Evolutionary conservation across 2,329 filamentous ascomycete species (phyloP).

Genomic region (Allantophomopsis lycopodina): DNA sequence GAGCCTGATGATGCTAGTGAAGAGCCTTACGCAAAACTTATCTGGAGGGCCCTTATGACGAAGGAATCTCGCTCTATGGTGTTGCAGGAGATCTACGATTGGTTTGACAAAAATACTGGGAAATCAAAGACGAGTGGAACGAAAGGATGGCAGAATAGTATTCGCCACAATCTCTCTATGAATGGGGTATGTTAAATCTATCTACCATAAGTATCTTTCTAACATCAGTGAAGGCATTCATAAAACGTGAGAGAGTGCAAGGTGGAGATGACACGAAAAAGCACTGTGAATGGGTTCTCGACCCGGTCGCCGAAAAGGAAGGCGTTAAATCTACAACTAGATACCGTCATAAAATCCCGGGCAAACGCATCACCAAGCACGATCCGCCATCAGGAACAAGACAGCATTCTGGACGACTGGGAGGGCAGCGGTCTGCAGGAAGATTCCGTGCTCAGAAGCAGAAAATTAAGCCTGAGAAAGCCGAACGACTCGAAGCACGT

Average conservation of each 20-base stretch:
- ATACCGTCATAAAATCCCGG: constrained; percentile 43
- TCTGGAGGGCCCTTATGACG: constrained; percentile 62
- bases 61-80: constrained; percentile 56
- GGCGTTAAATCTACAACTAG: constrained; percentile 80
- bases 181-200: constrained; percentile 53
- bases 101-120: constrained; percentile 72
- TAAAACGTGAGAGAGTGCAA: constrained; percentile 29
- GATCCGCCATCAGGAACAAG: constrained; percentile 20
- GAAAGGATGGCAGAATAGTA: constrained; percentile 90
- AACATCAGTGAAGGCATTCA: constrained; percentile 32
- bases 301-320: constrained; percentile 49
- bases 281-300: constrained; percentile 64
- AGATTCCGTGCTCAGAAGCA: too few relatives aligned
- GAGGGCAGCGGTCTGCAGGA: background rate
- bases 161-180: constrained; percentile 93
- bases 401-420: constrained; percentile 9
- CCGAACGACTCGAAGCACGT: too few relatives aligned
- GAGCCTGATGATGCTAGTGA: constrained; percentile 16
- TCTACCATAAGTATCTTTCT: constrained; percentile 6
- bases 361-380: constrained; percentile 22
- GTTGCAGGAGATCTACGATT: constrained; percentile 77
- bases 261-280: constrained; percentile 44
- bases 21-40: constrained; percentile 72
- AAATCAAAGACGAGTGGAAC: constrained; percentile 47
- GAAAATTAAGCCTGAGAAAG: too few relatives aligned